phyloP scores from a whole-genome alignment of 805 yeast genomes.

The Monosporozyma aquatica region DNA sequence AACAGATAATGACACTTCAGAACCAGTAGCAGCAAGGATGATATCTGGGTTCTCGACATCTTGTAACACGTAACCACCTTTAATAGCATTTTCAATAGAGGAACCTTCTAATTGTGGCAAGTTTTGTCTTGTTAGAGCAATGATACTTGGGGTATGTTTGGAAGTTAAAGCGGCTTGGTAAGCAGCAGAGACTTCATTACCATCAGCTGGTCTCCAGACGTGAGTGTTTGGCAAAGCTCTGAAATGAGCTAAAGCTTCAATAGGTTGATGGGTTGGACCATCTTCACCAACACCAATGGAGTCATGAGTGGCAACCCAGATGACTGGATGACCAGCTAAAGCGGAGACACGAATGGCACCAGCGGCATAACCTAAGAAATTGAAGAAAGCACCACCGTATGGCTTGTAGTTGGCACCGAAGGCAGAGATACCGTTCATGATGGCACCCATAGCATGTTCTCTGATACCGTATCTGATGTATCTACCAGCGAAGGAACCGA shows the following conservation, averaged over 20 bases:
- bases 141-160: constrained; percentile 57
- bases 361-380: constrained; percentile 78
- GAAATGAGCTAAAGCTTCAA: constrained; percentile 78
- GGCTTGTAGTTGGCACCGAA: constrained; percentile 77
- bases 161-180: constrained; percentile 56
- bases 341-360: constrained; percentile 85
- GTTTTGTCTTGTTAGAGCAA: constrained; percentile 80
- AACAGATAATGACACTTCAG: constrained; percentile 75
- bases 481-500: constrained; percentile 85
- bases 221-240: constrained; percentile 75
- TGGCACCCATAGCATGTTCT: constrained; percentile 99
- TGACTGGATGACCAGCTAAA: constrained; percentile 70
- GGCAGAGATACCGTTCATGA: constrained; percentile 94
- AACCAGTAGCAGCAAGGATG: constrained; percentile 84
- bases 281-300: constrained; percentile 89
- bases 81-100: constrained; percentile 78
- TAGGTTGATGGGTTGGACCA: constrained; percentile 92
- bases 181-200: constrained; percentile 83
- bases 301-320: constrained; percentile 87
- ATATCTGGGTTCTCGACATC: constrained; percentile 53
- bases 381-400: constrained; percentile 96
- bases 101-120: constrained; percentile 92
- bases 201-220: constrained; percentile 93
- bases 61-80: constrained; percentile 86
- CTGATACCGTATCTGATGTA: constrained; percentile 97